Percentiles rank a stretch among this genome's conserved stretches.
Evolutionary conservation across 768 basidiomycete species (phyloP).

Genomic region (Suillus decipiens): DNA sequence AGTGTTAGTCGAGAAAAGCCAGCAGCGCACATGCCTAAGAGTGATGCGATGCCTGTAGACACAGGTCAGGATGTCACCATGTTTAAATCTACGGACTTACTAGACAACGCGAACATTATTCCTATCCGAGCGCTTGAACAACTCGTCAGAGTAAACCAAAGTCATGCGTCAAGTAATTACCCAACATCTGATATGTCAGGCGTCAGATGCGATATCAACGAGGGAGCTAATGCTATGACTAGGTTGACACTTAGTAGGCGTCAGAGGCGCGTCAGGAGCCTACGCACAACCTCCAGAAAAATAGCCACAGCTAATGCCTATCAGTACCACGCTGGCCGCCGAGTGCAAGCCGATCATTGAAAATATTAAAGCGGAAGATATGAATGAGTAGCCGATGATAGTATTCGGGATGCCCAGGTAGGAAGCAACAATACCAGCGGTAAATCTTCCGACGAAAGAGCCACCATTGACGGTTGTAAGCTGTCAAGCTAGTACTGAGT

Average conservation of each 20-base stretch:
- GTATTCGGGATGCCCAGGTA: constrained; percentile 46
- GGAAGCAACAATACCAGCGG: constrained; percentile 37
- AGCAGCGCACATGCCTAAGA: constrained; percentile 19
- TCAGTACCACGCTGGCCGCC: constrained; percentile 37
- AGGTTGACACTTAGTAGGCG: not conserved
- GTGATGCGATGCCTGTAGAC: constrained; percentile 26
- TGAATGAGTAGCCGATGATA: constrained; percentile 36
- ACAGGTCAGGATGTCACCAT: not conserved
- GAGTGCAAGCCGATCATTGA: constrained; percentile 42
- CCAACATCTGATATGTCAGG: constrained; percentile 54
- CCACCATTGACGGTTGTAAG: constrained; percentile 40
- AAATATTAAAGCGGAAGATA: constrained; percentile 43
- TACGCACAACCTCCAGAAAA: constrained; percentile 44
- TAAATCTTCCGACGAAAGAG: constrained; percentile 37
- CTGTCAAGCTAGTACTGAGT: constrained; percentile 21
- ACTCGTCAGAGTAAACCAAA: constrained; percentile 6
- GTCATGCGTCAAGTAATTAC: constrained; percentile 18
- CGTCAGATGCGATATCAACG: constrained; percentile 47
- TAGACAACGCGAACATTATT: constrained; percentile 48
- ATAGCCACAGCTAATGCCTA: constrained; percentile 48
- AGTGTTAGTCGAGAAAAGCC: constrained; percentile 14
- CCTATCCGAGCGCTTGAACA: constrained; percentile 40
- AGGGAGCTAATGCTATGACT: constrained; percentile 44
- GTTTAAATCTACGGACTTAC: constrained; percentile 23
- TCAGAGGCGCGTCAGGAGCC: not conserved